Percentiles rank a stretch among this genome's conserved stretches.
Conservation (phyloP, 139 green algal genomes). For the Micractinium conductrix region DNA sequence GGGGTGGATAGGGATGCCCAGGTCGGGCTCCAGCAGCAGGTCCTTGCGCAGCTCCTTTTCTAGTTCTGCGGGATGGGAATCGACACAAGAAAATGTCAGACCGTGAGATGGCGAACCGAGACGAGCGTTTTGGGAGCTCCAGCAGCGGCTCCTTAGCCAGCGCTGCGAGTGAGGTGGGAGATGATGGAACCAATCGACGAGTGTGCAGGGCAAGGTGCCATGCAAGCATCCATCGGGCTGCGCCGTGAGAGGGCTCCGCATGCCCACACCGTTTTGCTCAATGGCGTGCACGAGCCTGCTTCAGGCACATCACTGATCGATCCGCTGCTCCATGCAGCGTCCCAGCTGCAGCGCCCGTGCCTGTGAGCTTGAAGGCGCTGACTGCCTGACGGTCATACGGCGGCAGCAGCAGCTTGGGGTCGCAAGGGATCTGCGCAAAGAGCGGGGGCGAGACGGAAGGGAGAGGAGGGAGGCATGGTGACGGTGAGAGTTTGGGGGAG, state of each 20-base stretch:
- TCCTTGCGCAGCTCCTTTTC: slow-evolving; percentile 55
- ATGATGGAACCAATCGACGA: too few relatives aligned
- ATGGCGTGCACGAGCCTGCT: too few relatives aligned
- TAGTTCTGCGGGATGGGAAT: background rate
- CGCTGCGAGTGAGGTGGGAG: background rate
- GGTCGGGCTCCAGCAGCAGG: slow-evolving; percentile 61
- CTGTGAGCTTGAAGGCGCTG: slow-evolving; percentile 65
- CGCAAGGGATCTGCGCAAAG: slow-evolving; percentile 64
- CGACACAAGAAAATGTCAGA: background rate
- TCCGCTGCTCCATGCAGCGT: too few relatives aligned
- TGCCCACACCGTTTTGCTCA: too few relatives aligned
- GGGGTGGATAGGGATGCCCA: slow-evolving; percentile 67
- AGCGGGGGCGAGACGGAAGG: background rate
- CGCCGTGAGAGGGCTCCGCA: too few relatives aligned
- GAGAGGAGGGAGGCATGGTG: background rate
- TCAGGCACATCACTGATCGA: too few relatives aligned
- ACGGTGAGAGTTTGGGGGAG: background rate
- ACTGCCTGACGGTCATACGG: slow-evolving; percentile 55
- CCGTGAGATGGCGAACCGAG: too few relatives aligned
- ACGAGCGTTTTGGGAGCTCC: too few relatives aligned
- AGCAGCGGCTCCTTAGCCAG: too few relatives aligned
- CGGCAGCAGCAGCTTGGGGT: slow-evolving; percentile 77
- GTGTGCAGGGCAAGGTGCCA: too few relatives aligned
- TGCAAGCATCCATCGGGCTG: background rate
- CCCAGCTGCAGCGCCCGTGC: too few relatives aligned